phyloP scores from a whole-genome alignment of 2,329 filamentous ascomycete genomes.

The Trichocomaceae sp. region DNA sequence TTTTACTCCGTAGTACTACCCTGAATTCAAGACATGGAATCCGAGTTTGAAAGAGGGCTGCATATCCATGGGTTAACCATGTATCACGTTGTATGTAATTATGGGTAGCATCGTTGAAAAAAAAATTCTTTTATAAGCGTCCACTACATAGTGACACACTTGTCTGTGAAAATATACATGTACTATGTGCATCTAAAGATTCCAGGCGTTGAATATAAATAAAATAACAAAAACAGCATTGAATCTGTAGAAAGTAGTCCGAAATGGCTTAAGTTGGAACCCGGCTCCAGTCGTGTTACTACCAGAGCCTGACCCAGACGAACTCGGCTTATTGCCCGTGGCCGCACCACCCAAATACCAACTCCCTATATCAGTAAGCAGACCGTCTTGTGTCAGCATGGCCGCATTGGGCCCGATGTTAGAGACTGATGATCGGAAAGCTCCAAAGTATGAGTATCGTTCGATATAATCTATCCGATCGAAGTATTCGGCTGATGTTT shows the following conservation, averaged over 20 bases:
- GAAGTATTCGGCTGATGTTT: slow-evolving; percentile 12
- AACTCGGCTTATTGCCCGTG: slow-evolving; percentile 7
- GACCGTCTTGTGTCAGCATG: slow-evolving; percentile 10
- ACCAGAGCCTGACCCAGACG: slow-evolving; percentile 1
- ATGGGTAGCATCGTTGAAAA: not conserved
- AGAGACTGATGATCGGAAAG: slow-evolving; percentile 9
- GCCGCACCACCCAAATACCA: slow-evolving; percentile 12
- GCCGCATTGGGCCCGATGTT: slow-evolving; percentile 10
- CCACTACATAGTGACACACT: not conserved
- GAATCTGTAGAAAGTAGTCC: not conserved
- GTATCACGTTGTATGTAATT: too few species aligned
- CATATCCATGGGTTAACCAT: not conserved
- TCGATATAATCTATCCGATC: slow-evolving; percentile 13
- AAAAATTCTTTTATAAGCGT: too few species aligned
- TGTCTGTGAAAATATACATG: not conserved
- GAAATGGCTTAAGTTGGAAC: not conserved
- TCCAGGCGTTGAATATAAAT: not conserved
- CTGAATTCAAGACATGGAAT: not conserved
- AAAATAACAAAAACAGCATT: not conserved
- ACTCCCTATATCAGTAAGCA: slow-evolving; percentile 12
- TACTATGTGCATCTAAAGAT: not conserved
- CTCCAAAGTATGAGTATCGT: slow-evolving; percentile 12
- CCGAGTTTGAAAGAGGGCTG: not conserved
- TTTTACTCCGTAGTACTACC: too few species aligned
- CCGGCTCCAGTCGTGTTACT: not conserved